Evolutionary conservation across 441 rosid species (phyloP).

Genomic region (Gossypium gossypioides): DNA sequence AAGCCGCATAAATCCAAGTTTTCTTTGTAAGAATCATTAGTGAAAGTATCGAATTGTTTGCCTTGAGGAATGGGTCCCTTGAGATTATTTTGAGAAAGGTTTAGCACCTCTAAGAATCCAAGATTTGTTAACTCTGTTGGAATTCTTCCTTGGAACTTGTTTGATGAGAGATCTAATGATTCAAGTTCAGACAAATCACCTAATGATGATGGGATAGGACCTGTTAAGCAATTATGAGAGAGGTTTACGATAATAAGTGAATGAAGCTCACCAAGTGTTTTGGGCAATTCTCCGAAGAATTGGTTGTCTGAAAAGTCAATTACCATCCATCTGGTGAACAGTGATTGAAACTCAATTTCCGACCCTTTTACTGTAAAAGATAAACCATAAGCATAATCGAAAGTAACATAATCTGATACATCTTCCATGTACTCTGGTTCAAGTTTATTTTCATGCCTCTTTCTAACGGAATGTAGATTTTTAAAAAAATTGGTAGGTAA

Average conservation of each 20-base stretch:
- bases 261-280: not conserved
- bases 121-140: slow-evolving; percentile 13
- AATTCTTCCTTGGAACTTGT: slow-evolving; percentile 12
- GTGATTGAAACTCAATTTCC: not conserved
- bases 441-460: not conserved
- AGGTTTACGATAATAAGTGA: slow-evolving; percentile 18
- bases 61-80: not conserved
- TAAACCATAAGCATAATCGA: not conserved
- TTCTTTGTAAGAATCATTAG: not conserved
- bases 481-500: not conserved
- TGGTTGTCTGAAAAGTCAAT: slow-evolving; percentile 20
- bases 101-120: not conserved
- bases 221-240: slow-evolving; percentile 19
- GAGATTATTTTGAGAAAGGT: slow-evolving; percentile 9
- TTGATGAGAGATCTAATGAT: not conserved
- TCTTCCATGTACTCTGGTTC: not conserved
- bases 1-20: slow-evolving; percentile 2
- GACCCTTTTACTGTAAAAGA: slow-evolving; percentile 10
- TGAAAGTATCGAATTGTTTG: slow-evolving; percentile 9
- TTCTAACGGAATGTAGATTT: not conserved
- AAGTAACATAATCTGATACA: not conserved
- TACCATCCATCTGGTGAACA: slow-evolving; percentile 7
- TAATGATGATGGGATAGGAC: slow-evolving; percentile 19
- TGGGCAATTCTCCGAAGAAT: slow-evolving; percentile 22
- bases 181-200: slow-evolving; percentile 7